Evolutionary conservation across 305 asterid genomes (phyloP).

Genomic region (Fraxinus baroniana): DNA sequence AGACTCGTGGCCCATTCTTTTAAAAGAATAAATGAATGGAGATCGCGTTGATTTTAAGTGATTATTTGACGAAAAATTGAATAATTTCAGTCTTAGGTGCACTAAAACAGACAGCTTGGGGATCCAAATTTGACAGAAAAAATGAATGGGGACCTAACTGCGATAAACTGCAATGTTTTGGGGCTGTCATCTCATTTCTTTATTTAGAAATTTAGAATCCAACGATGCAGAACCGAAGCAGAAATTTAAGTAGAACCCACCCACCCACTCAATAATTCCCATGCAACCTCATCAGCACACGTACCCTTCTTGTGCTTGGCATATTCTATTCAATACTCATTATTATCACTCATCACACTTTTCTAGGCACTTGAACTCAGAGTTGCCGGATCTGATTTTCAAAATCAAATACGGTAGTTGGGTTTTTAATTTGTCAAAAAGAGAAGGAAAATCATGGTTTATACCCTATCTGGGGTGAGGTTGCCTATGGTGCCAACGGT

Average conservation of each 20-base stretch:
- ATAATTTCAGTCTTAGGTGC: neutral
- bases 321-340: neutral
- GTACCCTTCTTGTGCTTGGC: constrained; percentile 39
- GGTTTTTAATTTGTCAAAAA: neutral
- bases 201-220: neutral
- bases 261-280: constrained; percentile 22
- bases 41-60: neutral
- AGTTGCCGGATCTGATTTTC: constrained; percentile 36
- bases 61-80: neutral
- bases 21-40: neutral
- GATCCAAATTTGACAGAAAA: neutral
- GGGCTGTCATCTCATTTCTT: neutral
- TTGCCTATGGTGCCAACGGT: constrained; percentile 51
- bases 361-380: constrained; percentile 42
- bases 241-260: constrained; percentile 37
- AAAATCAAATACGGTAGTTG: neutral
- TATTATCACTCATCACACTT: constrained; percentile 35
- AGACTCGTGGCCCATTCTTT: neutral
- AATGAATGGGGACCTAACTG: neutral
- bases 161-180: neutral
- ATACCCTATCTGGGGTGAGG: constrained; percentile 53
- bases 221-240: constrained; percentile 21
- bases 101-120: neutral
- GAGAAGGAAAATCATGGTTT: constrained; percentile 40
- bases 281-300: constrained; percentile 47